Base-by-base conservation (phyloP, 768 basidiomycete species). In the Paxillus involutus region DNA sequence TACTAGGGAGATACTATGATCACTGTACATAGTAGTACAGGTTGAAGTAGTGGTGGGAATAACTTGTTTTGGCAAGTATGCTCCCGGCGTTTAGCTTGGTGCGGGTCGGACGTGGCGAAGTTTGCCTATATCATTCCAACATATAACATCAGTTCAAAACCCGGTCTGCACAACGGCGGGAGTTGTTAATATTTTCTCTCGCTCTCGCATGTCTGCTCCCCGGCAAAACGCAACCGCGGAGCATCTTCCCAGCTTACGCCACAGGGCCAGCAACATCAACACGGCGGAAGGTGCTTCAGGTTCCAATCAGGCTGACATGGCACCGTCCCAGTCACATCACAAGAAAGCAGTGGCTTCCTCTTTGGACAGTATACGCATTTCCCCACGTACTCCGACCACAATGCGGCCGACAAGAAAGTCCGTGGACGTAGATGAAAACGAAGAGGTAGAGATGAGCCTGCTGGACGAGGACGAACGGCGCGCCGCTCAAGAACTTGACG, bases 371-470 rank as follows among this genome's bases (percentile, higher is more conserved):
- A 82, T 84, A 52, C 78, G 77, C 53, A 81, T 85, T 54, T 76
- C 78, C 41, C 83, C 85, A 45, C 80, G 84, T 40, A 80, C 78
- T 0, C 68, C 73, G 17, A 64, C 66, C 52, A 64, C 73, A 29
- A 72, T 76, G 44, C 73, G 74, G 43, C 70, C 75, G 32, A 44
- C 73, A 16, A 56, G 70, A 33, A 63, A 61, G 44, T 47, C 53
- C 55, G 71, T 51, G 58, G 73, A 70, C 37, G 19, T 40, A 17
- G 50, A 35, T 24, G 61, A 59, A 44, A 77, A 74, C 44, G 85
- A 86, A 49, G 82, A 82, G 35, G 75, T 88, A 0, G 83, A 89
- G 67, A 68, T 90, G 26, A 80, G 75, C 58, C 71, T 89, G 46
- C 71, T 90, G 43, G 77, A 76, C 6, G 84, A 81, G 26, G 79